These are phyloP conservation scores for Wickerhamomyces canadensis DNA, from an alignment of 805 yeast genomes.

Conservation along the genomic window DNA sequence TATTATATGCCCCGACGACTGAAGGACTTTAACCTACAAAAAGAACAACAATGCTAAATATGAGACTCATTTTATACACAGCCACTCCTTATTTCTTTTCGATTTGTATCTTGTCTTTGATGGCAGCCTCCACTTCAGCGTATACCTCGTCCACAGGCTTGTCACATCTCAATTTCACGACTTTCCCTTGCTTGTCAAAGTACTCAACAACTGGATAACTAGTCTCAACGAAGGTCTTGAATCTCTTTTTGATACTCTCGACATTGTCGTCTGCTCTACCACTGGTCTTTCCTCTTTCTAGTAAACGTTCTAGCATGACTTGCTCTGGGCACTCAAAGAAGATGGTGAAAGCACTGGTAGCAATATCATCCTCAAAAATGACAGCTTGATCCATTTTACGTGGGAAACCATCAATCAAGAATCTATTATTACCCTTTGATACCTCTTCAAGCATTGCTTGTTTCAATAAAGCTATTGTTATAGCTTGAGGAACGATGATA, in stretches of 20 bases:
- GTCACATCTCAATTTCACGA: slow-evolving; percentile 74
- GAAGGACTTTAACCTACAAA: too few relatives aligned
- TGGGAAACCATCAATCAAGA: slow-evolving; percentile 94
- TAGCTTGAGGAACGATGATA: slow-evolving; percentile 84
- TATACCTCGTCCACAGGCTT: slow-evolving; percentile 78
- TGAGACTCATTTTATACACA: not conserved
- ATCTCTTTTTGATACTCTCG: slow-evolving; percentile 86
- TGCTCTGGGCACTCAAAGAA: slow-evolving; percentile 79
- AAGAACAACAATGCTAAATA: not conserved
- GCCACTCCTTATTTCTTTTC: not conserved
- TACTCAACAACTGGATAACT: slow-evolving; percentile 92
- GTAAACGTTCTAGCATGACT: slow-evolving; percentile 77
- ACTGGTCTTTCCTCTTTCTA: slow-evolving; percentile 90
- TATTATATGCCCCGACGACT: too few relatives aligned
- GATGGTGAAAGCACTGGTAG: slow-evolving; percentile 62
- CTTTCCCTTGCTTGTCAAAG: slow-evolving; percentile 67
- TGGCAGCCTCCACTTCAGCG: slow-evolving; percentile 57
- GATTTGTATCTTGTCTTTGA: slow-evolving; percentile 36
- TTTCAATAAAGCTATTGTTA: slow-evolving; percentile 77
- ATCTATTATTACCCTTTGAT: slow-evolving; percentile 46
- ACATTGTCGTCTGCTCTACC: slow-evolving; percentile 93
- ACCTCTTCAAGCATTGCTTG: slow-evolving; percentile 64
- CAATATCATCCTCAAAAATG: slow-evolving; percentile 80
- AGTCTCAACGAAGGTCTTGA: slow-evolving; percentile 78
- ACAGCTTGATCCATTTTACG: slow-evolving; percentile 97